phyloP scores from a whole-genome alignment of 345 rosid species.

The Fremontodendron californicum region DNA sequence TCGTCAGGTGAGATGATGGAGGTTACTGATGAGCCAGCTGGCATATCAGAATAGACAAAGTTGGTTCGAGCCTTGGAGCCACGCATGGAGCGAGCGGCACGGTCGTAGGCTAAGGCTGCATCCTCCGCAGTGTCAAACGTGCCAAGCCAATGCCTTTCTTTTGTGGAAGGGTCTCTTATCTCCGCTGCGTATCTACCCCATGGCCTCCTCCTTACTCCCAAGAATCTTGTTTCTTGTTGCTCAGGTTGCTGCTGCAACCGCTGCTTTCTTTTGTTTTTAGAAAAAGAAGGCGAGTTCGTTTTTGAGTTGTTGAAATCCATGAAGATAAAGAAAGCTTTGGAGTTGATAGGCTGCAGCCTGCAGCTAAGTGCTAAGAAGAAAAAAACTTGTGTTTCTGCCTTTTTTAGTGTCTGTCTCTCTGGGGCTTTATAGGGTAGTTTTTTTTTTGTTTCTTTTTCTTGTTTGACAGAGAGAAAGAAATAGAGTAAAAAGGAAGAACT shows the following conservation, averaged over 20 bases:
- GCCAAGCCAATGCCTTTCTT: neutral
- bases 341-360: neutral
- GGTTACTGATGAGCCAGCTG: constrained; percentile 75
- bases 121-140: neutral
- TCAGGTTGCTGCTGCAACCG: constrained; percentile 24
- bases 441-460: too few relatives aligned
- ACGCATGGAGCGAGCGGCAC: constrained; percentile 84
- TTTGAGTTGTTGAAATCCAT: constrained; percentile 34
- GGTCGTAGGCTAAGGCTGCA: constrained; percentile 9
- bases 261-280: constrained; percentile 58
- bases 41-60: constrained; percentile 88
- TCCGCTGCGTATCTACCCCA: constrained; percentile 1
- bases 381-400: neutral
- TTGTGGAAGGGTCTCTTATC: constrained; percentile 4
- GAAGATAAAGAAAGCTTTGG: neutral
- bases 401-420: neutral
- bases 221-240: neutral
- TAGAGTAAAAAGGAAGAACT: constrained; percentile 6
- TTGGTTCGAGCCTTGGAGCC: constrained; percentile 83
- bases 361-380: neutral
- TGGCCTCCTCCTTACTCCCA: constrained; percentile 1
- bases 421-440: neutral
- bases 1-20: constrained; percentile 82
- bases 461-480: too few relatives aligned
- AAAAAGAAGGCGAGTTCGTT: constrained; percentile 36